Percentiles rank a stretch among this genome's conserved stretches.
Evolutionary conservation across 2,329 filamentous ascomycete species (phyloP).

Genomic region (Trichophyton equinum): DNA sequence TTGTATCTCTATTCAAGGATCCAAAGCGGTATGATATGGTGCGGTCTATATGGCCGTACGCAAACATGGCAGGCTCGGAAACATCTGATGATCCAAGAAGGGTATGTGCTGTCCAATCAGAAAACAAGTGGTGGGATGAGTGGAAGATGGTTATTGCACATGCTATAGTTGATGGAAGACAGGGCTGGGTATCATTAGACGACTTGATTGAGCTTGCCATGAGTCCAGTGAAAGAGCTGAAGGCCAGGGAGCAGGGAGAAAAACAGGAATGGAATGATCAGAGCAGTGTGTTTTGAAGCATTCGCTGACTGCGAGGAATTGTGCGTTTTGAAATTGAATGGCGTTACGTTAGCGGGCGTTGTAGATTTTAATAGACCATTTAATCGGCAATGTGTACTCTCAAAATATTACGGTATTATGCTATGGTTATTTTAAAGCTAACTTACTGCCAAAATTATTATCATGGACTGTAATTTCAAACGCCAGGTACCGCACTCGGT

Average conservation of each 20-base stretch:
- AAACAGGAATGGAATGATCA: not conserved
- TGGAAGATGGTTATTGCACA: not conserved
- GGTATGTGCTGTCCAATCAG: slow-evolving; percentile 1
- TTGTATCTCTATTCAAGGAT: not conserved
- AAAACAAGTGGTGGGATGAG: slow-evolving; percentile 4
- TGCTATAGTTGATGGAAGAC: not conserved
- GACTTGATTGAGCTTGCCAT: slow-evolving; percentile 1
- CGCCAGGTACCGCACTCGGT: not conserved
- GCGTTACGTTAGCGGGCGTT: not conserved
- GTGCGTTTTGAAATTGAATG: not conserved
- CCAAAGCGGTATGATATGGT: slow-evolving; percentile 4
- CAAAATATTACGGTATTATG: too few species aligned
- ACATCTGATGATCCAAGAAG: not conserved
- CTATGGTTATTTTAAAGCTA: too few species aligned
- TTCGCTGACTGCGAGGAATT: not conserved
- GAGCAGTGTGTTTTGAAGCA: not conserved
- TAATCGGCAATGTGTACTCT: not conserved
- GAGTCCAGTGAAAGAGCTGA: not conserved
- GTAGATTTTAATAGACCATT: not conserved
- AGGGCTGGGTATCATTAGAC: slow-evolving; percentile 1
- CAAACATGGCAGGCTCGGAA: not conserved
- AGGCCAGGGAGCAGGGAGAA: not conserved
- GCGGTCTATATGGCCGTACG: slow-evolving; percentile 4
- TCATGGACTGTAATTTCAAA: not conserved
- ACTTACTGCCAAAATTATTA: too few species aligned